A percentile compares a stretch with the other conserved stretches of the same genome.
phyloP scores from a whole-genome alignment of 306 rosid species.

The Corylus heterophylla region DNA sequence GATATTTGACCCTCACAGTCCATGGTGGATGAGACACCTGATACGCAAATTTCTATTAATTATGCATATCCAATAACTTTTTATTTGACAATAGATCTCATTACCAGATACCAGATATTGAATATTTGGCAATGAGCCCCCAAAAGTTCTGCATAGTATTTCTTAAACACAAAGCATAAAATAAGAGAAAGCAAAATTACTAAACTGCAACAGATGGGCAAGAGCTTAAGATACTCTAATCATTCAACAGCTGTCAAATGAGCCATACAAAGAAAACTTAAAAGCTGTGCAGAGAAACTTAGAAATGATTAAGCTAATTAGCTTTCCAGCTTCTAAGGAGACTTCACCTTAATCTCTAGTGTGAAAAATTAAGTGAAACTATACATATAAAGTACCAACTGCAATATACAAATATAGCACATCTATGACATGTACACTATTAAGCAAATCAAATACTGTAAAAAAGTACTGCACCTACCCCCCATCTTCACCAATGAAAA shows the following conservation, averaged over 20 bases:
- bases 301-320: background rate
- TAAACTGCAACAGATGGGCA: background rate
- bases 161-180: background rate
- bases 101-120: background rate
- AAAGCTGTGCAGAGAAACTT: background rate
- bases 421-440: background rate
- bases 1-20: constrained; percentile 75
- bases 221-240: background rate
- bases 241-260: background rate
- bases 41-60: constrained; percentile 13
- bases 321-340: background rate
- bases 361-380: background rate
- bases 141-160: background rate
- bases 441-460: background rate
- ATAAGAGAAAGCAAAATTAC: background rate
- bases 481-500: background rate
- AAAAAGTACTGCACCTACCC: background rate
- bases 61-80: background rate
- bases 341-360: background rate
- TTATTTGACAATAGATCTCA: background rate
- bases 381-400: background rate
- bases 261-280: background rate
- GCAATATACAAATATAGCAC: background rate
- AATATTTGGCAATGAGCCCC: background rate
- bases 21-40: constrained; percentile 69